phyloP scores from a whole-genome alignment of 2,329 filamentous ascomycete species.

The Aspergillus nomiae region DNA sequence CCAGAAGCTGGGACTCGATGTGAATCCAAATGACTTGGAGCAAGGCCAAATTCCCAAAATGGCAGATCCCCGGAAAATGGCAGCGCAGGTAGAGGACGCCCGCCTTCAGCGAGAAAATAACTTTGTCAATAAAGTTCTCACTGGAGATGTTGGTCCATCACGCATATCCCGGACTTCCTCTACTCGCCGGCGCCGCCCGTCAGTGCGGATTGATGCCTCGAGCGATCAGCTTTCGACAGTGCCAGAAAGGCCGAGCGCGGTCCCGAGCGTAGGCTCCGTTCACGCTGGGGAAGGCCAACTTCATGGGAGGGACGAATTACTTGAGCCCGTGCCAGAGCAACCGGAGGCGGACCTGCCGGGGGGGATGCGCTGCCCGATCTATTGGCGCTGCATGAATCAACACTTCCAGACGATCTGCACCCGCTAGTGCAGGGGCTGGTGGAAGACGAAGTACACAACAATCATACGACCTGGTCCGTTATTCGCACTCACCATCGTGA shows the following conservation, averaged over 20 bases:
- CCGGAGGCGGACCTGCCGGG: background rate
- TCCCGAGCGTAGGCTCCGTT: background rate
- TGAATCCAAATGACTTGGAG: constrained; percentile 47
- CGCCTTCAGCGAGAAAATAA: constrained; percentile 44
- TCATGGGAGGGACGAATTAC: background rate
- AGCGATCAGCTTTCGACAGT: background rate
- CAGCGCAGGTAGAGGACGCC: constrained; percentile 49
- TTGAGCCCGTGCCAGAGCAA: background rate
- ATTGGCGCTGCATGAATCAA: constrained; percentile 31
- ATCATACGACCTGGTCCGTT: constrained; percentile 51
- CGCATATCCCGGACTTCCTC: constrained; percentile 23
- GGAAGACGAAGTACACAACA: constrained; percentile 54
- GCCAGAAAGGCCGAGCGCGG: background rate
- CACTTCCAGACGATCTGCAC: constrained; percentile 46
- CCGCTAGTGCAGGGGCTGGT: constrained; percentile 45
- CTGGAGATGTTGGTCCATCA: constrained; percentile 28
- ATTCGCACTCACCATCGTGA: constrained; percentile 56
- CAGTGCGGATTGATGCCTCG: constrained; percentile 13
- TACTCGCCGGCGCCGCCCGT: constrained; percentile 21
- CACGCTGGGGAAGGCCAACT: background rate
- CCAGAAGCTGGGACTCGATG: constrained; percentile 37
- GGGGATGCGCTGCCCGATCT: constrained; percentile 15
- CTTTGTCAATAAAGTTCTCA: constrained; percentile 39
- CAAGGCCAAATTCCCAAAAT: constrained; percentile 44
- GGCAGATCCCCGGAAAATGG: constrained; percentile 42